Conservation (phyloP, 139 green algal species). For the Micromonas commoda region DNA sequence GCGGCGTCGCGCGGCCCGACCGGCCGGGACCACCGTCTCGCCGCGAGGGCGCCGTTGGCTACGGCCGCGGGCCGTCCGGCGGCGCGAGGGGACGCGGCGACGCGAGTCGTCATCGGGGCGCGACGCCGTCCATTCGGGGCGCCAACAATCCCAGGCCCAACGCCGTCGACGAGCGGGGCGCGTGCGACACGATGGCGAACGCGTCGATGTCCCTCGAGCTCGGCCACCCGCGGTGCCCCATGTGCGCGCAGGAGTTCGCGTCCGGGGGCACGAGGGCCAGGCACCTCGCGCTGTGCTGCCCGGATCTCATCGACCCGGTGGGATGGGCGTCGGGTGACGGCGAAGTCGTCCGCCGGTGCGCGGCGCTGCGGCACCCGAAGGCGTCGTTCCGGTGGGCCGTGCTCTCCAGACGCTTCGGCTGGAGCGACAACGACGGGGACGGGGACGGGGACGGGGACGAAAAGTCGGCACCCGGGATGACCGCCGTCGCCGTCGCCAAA, state of each 20-base stretch:
- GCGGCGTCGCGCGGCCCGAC: too few relatives aligned
- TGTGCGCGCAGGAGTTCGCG: constrained; percentile 2
- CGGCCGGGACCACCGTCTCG: too few relatives aligned
- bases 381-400: not conserved
- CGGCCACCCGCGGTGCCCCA: not conserved
- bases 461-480: not conserved
- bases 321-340: not conserved
- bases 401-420: not conserved
- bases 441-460: not conserved
- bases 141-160: not conserved
- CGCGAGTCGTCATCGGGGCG: too few relatives aligned
- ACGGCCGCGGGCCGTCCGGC: too few relatives aligned
- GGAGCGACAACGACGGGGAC: not conserved
- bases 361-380: not conserved
- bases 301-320: constrained; percentile 17
- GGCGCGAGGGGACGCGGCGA: too few relatives aligned
- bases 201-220: not conserved
- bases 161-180: not conserved
- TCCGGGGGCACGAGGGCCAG: not conserved
- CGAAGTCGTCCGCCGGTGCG: not conserved
- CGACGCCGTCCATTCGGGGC: too few relatives aligned
- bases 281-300: constrained; percentile 16
- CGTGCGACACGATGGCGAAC: not conserved
- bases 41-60: too few relatives aligned
- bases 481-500: not conserved